These are phyloP conservation scores for Cylindrotheca closterium DNA, from an alignment of 108 stramenopile species.

Conservation along the genomic window DNA sequence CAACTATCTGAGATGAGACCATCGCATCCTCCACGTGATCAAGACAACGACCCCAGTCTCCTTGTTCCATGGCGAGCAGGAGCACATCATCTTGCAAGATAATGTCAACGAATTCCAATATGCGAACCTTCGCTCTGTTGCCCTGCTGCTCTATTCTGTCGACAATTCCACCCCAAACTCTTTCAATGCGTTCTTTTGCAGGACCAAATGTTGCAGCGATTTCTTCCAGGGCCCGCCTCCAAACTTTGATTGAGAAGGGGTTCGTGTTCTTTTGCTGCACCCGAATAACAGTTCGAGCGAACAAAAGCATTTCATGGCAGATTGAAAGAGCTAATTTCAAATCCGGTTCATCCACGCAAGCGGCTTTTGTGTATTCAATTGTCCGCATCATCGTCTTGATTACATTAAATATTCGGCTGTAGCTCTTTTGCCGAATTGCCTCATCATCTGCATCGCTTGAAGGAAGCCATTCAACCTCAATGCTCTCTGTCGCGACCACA, in stretches of 20 bases:
- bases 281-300: constrained; percentile 60
- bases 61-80: constrained; percentile 67
- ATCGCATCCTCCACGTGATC: constrained; percentile 61
- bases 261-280: constrained; percentile 73
- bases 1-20: constrained; percentile 67
- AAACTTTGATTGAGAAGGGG: constrained; percentile 52
- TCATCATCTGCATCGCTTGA: not conserved
- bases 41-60: constrained; percentile 65
- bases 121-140: constrained; percentile 59
- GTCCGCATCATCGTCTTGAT: constrained; percentile 58
- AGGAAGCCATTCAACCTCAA: constrained; percentile 24
- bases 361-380: constrained; percentile 58
- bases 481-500: constrained; percentile 2
- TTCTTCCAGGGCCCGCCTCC: constrained; percentile 68
- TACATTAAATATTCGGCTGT: constrained; percentile 40
- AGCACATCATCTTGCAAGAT: constrained; percentile 67
- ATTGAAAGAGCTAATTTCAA: constrained; percentile 66
- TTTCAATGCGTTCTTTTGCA: constrained; percentile 60
- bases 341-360: constrained; percentile 66
- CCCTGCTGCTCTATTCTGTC: constrained; percentile 75
- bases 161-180: constrained; percentile 68
- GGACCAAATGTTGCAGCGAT: constrained; percentile 71
- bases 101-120: constrained; percentile 71
- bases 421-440: constrained; percentile 13
- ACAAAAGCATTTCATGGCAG: constrained; percentile 68